Conservation (phyloP, 495 filamentous ascomycete species). For the Hypoxylon fuscum region DNA sequence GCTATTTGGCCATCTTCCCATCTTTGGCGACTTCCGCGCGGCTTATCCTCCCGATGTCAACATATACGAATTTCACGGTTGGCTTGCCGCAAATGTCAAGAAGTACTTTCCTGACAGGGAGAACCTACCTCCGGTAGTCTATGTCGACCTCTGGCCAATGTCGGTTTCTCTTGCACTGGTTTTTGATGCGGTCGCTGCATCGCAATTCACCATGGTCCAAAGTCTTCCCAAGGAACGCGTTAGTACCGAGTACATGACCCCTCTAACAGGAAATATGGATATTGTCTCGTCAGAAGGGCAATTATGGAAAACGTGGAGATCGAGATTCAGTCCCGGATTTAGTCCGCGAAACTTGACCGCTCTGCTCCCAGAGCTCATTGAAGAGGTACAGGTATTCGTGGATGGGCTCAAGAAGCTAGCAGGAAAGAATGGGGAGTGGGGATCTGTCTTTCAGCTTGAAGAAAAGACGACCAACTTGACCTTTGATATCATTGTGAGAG, state of each 20-base stretch:
- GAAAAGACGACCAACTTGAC: constrained; percentile 45
- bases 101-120: constrained; percentile 43
- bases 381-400: constrained; percentile 48
- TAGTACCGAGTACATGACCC: constrained; percentile 25
- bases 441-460: constrained; percentile 48
- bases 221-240: constrained; percentile 34
- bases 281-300: constrained; percentile 47
- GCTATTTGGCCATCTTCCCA: constrained; percentile 37
- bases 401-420: constrained; percentile 42
- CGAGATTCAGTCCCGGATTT: constrained; percentile 53
- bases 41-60: constrained; percentile 40
- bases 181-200: constrained; percentile 48
- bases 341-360: constrained; percentile 48
- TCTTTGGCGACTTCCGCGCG: constrained; percentile 36
- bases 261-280: constrained; percentile 43
- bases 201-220: constrained; percentile 39
- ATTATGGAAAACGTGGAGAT: constrained; percentile 50
- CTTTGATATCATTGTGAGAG: constrained; percentile 50
- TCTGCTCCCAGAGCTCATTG: constrained; percentile 50
- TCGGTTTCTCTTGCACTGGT: constrained; percentile 42
- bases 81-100: constrained; percentile 35
- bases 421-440: constrained; percentile 33
- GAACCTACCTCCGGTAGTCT: constrained; percentile 44
- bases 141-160: constrained; percentile 60
- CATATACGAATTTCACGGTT: constrained; percentile 35